A percentile compares a stretch with the other conserved stretches of the same genome.
Evolutionary conservation across 352 stramenopile genomes (phyloP).

Genomic region (Phytophthora europaea): DNA sequence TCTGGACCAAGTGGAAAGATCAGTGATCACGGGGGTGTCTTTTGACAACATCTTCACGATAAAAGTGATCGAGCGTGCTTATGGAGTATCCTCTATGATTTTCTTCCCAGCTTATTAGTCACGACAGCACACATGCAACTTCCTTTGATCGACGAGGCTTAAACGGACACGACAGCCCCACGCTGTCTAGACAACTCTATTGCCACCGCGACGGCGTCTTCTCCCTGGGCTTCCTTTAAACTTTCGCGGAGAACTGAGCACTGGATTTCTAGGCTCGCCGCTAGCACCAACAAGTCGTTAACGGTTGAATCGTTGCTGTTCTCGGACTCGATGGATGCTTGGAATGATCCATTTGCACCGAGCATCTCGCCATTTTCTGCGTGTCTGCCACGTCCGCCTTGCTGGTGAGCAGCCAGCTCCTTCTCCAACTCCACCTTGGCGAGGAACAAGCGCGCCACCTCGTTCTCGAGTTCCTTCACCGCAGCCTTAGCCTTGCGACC

Average conservation of each 20-base stretch:
- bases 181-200: slow-evolving; percentile 41
- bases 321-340: slow-evolving; percentile 18
- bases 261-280: slow-evolving; percentile 80
- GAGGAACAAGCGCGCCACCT: slow-evolving; percentile 62
- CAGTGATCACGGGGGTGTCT: slow-evolving; percentile 16
- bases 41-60: background rate
- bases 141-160: slow-evolving; percentile 4
- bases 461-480: slow-evolving; percentile 65
- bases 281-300: slow-evolving; percentile 67
- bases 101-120: background rate
- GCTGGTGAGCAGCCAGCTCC: slow-evolving; percentile 23
- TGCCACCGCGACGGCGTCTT: slow-evolving; percentile 50
- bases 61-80: background rate
- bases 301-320: slow-evolving; percentile 40
- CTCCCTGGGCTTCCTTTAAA: slow-evolving; percentile 48
- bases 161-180: slow-evolving; percentile 46
- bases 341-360: slow-evolving; percentile 22
- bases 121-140: background rate
- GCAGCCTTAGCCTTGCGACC: slow-evolving; percentile 65
- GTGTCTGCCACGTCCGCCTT: background rate
- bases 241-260: slow-evolving; percentile 65
- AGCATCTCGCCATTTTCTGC: slow-evolving; percentile 17
- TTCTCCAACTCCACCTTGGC: slow-evolving; percentile 69
- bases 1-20: slow-evolving; percentile 55
- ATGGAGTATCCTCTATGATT: background rate